Evolutionary conservation across 73 alveolate genomes (phyloP).

Genomic region (Tetrahymena borealis): DNA sequence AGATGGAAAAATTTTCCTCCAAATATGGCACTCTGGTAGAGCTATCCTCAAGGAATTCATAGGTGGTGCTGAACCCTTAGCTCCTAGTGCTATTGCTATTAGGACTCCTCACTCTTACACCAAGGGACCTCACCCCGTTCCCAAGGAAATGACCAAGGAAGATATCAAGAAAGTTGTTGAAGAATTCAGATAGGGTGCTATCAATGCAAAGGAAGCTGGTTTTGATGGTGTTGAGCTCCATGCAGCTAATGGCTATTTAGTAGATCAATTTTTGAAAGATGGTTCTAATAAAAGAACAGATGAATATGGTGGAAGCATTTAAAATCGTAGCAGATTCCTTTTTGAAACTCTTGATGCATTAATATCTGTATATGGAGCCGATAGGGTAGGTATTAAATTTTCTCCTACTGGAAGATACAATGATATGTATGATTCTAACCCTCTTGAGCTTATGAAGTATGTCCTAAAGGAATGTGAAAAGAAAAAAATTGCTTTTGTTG

Average conservation of each 20-base stretch:
- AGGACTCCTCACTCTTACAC: constrained; percentile 8
- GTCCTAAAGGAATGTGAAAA: constrained; percentile 1
- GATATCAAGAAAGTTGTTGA: constrained; percentile 40
- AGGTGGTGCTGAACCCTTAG: constrained; percentile 25
- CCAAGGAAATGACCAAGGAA: constrained; percentile 4
- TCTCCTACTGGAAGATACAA: constrained; percentile 46
- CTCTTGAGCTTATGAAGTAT: constrained; percentile 17
- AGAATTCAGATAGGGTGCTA: constrained; percentile 61
- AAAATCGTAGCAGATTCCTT: constrained; percentile 72
- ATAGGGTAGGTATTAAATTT: constrained; percentile 50
- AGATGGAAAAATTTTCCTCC: constrained; percentile 28
- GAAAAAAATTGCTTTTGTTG: constrained; percentile 19
- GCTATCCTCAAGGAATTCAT: constrained; percentile 22
- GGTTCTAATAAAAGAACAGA: constrained; percentile 69
- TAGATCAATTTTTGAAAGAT: constrained; percentile 61
- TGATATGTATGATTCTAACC: constrained; percentile 50
- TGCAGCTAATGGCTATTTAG: constrained; percentile 64
- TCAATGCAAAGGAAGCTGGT: constrained; percentile 72
- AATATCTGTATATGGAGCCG: constrained; percentile 24
- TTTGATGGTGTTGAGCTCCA: constrained; percentile 76
- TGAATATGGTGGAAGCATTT: constrained; percentile 79
- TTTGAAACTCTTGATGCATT: constrained; percentile 60
- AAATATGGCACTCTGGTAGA: constrained; percentile 51
- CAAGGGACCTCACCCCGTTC: constrained; percentile 2
- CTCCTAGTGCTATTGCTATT: constrained; percentile 34